Percentiles rank a stretch among this genome's conserved stretches.
These are phyloP conservation scores for Vararia minispora DNA, from an alignment of 768 basidiomycete species.

Conservation along the genomic window DNA sequence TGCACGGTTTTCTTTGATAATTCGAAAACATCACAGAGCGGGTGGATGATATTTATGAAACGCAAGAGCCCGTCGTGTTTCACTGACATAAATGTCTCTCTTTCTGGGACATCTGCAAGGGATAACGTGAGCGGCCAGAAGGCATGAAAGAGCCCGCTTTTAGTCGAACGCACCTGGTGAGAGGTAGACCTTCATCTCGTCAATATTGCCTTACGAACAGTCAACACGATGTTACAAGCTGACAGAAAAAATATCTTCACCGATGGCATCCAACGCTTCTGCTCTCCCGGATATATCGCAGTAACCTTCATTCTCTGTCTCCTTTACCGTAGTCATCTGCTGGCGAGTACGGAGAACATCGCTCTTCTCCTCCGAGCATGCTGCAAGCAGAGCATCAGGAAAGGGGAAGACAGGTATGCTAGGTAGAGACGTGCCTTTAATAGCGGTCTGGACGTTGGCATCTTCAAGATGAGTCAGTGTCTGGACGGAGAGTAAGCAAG, in stretches of 20 bases:
- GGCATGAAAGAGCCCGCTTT: not conserved
- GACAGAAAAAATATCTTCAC: conserved; percentile 23
- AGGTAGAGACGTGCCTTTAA: conserved; percentile 63
- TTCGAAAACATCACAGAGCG: conserved; percentile 60
- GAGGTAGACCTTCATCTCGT: not conserved
- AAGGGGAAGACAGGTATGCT: too few species aligned
- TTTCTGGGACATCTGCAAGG: conserved; percentile 47
- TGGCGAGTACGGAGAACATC: conserved; percentile 51
- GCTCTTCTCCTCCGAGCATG: conserved; percentile 58
- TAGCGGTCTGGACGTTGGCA: conserved; percentile 31
- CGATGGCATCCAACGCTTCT: conserved; percentile 50
- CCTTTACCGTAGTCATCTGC: conserved; percentile 61
- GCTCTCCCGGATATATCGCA: conserved; percentile 64
- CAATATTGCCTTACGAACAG: conserved; percentile 3
- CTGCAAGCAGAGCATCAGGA: too few species aligned
- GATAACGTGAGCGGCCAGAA: too few species aligned
- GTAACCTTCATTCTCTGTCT: conserved; percentile 71
- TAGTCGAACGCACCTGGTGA: conserved; percentile 7
- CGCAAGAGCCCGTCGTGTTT: conserved; percentile 53
- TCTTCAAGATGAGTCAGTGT: not conserved
- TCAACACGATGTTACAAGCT: not conserved
- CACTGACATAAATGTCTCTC: conserved; percentile 33
- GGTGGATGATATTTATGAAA: conserved; percentile 60
- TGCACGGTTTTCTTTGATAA: conserved; percentile 68
- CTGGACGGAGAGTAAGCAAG: not conserved